Conservation (phyloP, 2,329 filamentous ascomycete species). For the Orbilia javanica region DNA sequence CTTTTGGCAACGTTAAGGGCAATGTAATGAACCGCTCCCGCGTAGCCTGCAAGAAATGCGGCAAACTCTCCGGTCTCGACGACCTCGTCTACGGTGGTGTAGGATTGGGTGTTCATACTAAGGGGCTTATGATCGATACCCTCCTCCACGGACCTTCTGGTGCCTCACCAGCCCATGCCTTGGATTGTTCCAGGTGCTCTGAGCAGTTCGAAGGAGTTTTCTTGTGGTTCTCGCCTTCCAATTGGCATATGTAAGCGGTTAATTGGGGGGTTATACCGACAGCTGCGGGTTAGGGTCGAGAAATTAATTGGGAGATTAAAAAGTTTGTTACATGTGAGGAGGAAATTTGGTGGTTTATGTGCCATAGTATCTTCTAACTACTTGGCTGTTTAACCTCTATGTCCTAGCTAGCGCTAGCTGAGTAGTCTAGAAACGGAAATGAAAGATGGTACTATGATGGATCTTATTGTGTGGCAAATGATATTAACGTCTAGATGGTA, state of each 20-base stretch:
- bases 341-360: too few species aligned
- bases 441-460: not conserved
- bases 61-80: slow-evolving; percentile 18
- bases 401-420: too few species aligned
- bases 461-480: not conserved
- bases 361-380: not conserved
- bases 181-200: not conserved
- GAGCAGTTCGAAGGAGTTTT: not conserved
- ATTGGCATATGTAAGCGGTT: not conserved
- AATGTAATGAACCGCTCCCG: slow-evolving; percentile 19
- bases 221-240: not conserved
- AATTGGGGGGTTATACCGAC: too few species aligned
- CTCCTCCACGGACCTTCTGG: not conserved
- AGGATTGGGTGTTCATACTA: not conserved
- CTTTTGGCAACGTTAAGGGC: slow-evolving; percentile 3
- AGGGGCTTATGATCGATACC: not conserved
- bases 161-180: not conserved
- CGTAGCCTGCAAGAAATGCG: slow-evolving; percentile 8
- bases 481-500: not conserved
- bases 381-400: not conserved
- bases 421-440: too few species aligned
- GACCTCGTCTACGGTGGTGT: slow-evolving; percentile 12
- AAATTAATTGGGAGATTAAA: too few species aligned
- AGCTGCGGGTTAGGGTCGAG: too few species aligned
- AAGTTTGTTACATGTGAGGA: too few species aligned